A percentile compares a stretch with the other conserved stretches of the same genome.
These are phyloP conservation scores for Prunus mongolica DNA, from an alignment of 306 rosid genomes.

Conservation along the genomic window DNA sequence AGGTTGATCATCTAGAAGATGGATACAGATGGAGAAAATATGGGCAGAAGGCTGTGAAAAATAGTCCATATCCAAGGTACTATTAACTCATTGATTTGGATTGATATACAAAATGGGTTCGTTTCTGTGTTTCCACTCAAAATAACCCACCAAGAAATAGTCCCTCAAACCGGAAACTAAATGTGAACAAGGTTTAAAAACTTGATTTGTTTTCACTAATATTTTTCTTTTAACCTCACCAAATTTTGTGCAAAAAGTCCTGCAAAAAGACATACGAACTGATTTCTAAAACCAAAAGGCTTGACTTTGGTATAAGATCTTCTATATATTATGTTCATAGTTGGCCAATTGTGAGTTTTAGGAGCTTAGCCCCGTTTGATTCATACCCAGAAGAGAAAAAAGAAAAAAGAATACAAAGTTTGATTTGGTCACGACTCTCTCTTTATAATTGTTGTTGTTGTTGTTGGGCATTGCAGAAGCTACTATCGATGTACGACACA, in stretches of 20 bases:
- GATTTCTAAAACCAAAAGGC: not conserved
- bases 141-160: not conserved
- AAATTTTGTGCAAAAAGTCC: not conserved
- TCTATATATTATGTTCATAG: not conserved
- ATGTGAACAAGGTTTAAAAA: not conserved
- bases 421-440: conserved; percentile 12
- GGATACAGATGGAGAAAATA: conserved; percentile 92
- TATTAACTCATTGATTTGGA: not conserved
- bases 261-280: not conserved
- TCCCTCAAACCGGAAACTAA: not conserved
- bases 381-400: too few species aligned
- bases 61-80: conserved; percentile 86
- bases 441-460: not conserved
- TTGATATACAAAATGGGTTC: not conserved
- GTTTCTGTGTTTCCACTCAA: not conserved
- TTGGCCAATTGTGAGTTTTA: not conserved
- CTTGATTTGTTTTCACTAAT: not conserved
- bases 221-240: not conserved
- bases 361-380: too few species aligned
- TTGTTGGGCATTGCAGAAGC: conserved; percentile 41
- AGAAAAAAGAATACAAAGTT: not conserved
- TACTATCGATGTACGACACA: conserved; percentile 85
- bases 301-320: not conserved
- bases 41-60: conserved; percentile 85
- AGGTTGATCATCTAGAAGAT: conserved; percentile 89